Evolutionary conservation across 768 basidiomycete genomes (phyloP), one percentile per base, ranked within the genome.

Genomic region (Chalciporus pseudorubinellus): DNA sequence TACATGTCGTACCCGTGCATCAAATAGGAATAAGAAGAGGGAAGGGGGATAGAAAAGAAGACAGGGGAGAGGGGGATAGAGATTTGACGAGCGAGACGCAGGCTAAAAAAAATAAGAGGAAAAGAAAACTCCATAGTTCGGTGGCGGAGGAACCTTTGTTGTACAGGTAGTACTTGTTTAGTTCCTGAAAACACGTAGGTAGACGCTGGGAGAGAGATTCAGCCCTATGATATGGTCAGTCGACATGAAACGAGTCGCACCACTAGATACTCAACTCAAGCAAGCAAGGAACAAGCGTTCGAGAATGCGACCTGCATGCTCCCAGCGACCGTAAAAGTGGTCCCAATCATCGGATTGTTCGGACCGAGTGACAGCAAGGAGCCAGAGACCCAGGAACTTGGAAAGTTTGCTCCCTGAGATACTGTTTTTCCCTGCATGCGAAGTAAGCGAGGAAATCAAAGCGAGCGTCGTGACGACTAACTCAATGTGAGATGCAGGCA

Each of bases 381-480:
- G 68, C 89, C 89, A 92, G 44, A 89, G 63, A 13, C 89, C 89
- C 41, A 87, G 72, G 50, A 84, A 74, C 65, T 84, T 89, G 26
- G 84, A 80, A 8, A 91, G 74, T 62, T 86, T 91, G 73, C 86
- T 89, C 21, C 86, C 89, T 6, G 87, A 88, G 2, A 82, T 82
- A 44, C 88, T 78, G 60, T 86, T 91, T 7, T 71, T 72, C 58
- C 90, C 90, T 7, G 83, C 75, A 58, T 85, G 86, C 5, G 86
- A 77, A 0, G 89, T 86, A 7, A 92, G 73, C 14, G 83, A 83
- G 0, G 85, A 83, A 33, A 89, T 78, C 8, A 89, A 67, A 46
- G 83, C 79, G 4, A 92, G 70, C 0, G 80, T 79, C 0, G 76
- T 70, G 1, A 72, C 72, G 14, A 92, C 72, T 13, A 91, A 68